Conservation (phyloP, 2,329 filamentous ascomycete species). For the Macrophomina pseudophaseolina region DNA sequence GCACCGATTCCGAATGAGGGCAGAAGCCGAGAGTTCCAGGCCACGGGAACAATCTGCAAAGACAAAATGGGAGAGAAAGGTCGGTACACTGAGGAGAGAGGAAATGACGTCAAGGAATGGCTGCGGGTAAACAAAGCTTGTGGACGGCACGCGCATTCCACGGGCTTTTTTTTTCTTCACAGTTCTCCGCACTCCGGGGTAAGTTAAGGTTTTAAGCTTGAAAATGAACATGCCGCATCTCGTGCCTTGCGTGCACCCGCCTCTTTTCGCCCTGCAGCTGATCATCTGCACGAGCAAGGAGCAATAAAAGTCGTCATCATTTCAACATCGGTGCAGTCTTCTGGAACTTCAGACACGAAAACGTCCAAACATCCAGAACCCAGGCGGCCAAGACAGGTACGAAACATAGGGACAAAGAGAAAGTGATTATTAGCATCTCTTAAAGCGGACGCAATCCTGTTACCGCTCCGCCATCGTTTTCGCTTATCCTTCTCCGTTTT, state of each 20-base stretch:
- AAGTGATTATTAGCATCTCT: slow-evolving; percentile 21
- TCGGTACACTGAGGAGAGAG: not conserved
- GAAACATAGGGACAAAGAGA: not conserved
- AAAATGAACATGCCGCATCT: not conserved
- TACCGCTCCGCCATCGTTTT: slow-evolving; percentile 17
- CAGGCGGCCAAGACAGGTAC: not conserved
- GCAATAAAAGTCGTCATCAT: slow-evolving; percentile 1
- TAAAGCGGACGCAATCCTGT: slow-evolving; percentile 19
- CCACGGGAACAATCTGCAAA: not conserved
- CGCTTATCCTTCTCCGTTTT: slow-evolving; percentile 15
- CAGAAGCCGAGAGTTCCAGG: too few species aligned
- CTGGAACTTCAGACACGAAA: not conserved
- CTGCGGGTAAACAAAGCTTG: not conserved
- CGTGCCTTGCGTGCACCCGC: slow-evolving; percentile 10
- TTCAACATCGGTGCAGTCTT: not conserved
- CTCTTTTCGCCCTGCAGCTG: not conserved
- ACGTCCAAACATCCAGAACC: not conserved
- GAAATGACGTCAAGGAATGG: slow-evolving; percentile 9
- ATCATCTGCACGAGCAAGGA: slow-evolving; percentile 4
- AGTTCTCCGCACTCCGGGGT: not conserved
- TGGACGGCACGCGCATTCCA: not conserved
- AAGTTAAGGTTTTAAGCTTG: slow-evolving; percentile 21
- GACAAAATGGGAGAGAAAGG: not conserved
- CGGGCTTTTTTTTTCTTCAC: not conserved
- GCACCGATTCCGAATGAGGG: too few species aligned